Conservation (phyloP, 2,329 filamentous ascomycete species). For the Colletotrichum magnum region DNA sequence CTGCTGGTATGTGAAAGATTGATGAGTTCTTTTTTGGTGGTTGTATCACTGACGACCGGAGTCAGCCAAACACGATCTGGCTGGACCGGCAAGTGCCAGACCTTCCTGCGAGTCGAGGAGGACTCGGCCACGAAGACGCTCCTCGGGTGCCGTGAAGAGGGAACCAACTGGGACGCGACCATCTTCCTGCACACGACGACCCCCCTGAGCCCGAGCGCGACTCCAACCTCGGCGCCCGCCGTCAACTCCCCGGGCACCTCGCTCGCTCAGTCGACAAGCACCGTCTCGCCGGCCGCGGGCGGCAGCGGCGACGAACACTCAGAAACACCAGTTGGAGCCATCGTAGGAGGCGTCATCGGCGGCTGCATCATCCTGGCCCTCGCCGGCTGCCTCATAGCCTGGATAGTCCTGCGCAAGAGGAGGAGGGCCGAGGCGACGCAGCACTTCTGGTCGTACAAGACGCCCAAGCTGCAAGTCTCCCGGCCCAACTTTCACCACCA, state of each 20-base stretch:
- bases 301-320: not conserved
- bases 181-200: constrained; percentile 15
- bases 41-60: not conserved
- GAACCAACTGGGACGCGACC: constrained; percentile 7
- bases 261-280: not conserved
- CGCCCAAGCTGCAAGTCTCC: too few species aligned
- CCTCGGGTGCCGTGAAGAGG: constrained; percentile 19
- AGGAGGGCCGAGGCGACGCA: not conserved
- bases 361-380: constrained; percentile 17
- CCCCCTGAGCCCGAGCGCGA: not conserved
- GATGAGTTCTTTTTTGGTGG: not conserved
- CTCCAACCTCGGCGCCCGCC: not conserved
- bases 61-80: not conserved
- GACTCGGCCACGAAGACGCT: constrained; percentile 16
- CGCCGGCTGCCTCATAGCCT: constrained; percentile 12
- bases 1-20: constrained; percentile 20
- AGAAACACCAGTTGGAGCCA: not conserved
- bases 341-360: constrained; percentile 31
- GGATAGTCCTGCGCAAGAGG: constrained; percentile 15
- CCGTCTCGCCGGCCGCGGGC: not conserved
- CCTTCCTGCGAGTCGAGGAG: constrained; percentile 24
- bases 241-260: not conserved
- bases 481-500: too few species aligned
- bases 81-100: constrained; percentile 20
- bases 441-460: not conserved